Percentiles rank a stretch among this genome's conserved stretches.
Evolutionary conservation across 805 yeast species (phyloP).

Genomic region (Blastobotrys parvus): DNA sequence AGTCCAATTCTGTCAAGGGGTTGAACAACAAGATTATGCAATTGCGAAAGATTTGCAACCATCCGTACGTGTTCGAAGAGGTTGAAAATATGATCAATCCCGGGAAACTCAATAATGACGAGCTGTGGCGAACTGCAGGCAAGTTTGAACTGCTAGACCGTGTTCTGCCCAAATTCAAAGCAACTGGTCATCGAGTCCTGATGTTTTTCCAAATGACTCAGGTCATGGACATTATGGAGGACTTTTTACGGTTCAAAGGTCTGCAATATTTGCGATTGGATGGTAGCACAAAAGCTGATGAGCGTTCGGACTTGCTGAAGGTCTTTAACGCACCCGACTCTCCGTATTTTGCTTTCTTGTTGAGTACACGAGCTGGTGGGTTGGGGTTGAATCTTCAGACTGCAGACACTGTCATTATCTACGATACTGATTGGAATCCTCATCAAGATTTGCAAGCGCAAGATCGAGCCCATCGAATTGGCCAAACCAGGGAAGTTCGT

Average conservation of each 20-base stretch:
- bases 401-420: slow-evolving; percentile 95
- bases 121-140: slow-evolving; percentile 90
- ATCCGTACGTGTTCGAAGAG: slow-evolving; percentile 93
- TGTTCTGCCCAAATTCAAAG: slow-evolving; percentile 75
- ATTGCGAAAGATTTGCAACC: slow-evolving; percentile 91
- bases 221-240: slow-evolving; percentile 98
- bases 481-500: slow-evolving; percentile 94
- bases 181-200: slow-evolving; percentile 82
- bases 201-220: slow-evolving; percentile 98
- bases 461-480: slow-evolving; percentile 97
- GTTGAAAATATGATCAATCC: slow-evolving; percentile 83
- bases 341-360: slow-evolving; percentile 77
- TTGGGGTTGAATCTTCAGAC: slow-evolving; percentile 91
- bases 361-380: slow-evolving; percentile 98
- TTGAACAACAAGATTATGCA: slow-evolving; percentile 95
- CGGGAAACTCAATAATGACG: slow-evolving; percentile 53
- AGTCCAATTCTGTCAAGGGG: slow-evolving; percentile 56
- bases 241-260: slow-evolving; percentile 62
- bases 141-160: slow-evolving; percentile 88
- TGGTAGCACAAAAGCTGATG: slow-evolving; percentile 94
- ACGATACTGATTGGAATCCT: slow-evolving; percentile 98
- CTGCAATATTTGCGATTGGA: slow-evolving; percentile 83
- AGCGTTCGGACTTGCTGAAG: slow-evolving; percentile 73
- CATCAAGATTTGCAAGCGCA: slow-evolving; percentile 99
- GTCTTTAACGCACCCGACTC: slow-evolving; percentile 77